Percentiles rank a stretch among this genome's conserved stretches.
Evolutionary conservation across 208 protist species (phyloP).

Genomic region (Cochliopodium minus): DNA sequence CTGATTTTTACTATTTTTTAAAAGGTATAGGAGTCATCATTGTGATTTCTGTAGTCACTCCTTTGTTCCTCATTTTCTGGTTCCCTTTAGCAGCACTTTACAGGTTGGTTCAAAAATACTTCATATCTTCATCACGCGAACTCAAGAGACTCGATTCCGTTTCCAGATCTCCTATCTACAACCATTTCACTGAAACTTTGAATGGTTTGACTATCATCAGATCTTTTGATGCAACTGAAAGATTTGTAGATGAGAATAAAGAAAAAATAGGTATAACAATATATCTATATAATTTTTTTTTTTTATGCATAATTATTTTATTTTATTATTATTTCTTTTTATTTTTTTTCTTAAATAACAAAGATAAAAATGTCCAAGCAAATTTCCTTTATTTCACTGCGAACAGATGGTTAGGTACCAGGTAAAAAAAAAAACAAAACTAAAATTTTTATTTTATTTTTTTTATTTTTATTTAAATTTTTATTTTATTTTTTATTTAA

Average conservation of each 20-base stretch:
- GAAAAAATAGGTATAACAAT: conserved; percentile 5
- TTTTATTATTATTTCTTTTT: no score
- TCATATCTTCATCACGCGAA: conserved; percentile 43
- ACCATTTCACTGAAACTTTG: conserved; percentile 37
- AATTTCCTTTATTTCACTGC: no score
- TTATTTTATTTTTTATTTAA: no score
- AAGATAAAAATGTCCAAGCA: no score
- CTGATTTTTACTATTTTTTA: not conserved
- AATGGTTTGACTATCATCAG: conserved; percentile 40
- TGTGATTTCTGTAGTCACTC: conserved; percentile 20
- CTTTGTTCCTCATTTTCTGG: conserved; percentile 31
- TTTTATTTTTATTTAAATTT: no score
- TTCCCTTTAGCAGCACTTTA: conserved; percentile 46
- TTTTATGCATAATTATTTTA: no score
- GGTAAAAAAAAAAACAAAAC: no score
- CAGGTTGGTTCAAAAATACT: conserved; percentile 40
- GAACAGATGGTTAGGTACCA: no score
- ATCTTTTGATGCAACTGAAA: conserved; percentile 11
- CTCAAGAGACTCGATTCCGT: conserved; percentile 54
- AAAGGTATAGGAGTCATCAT: conserved; percentile 23
- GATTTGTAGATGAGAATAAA: conserved; percentile 1
- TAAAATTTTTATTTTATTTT: no score
- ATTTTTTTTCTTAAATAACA: no score
- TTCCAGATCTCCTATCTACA: conserved; percentile 52
- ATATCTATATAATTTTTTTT: no score